These are phyloP conservation scores for Myxozyma sirexii DNA, from an alignment of 805 yeast genomes.

Conservation along the genomic window DNA sequence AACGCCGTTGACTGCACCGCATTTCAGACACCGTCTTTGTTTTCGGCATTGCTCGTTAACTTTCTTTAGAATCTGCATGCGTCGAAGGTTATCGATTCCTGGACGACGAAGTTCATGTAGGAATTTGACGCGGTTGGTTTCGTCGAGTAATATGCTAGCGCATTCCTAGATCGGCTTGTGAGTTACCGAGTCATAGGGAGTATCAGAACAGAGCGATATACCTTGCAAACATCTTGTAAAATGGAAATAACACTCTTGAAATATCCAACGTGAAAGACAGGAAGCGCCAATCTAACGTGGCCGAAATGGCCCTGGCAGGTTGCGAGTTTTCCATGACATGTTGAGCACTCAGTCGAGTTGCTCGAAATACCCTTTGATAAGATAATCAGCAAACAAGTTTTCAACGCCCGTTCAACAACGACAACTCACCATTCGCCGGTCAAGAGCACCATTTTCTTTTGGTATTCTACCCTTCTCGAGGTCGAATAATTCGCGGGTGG, in stretches of 20 bases:
- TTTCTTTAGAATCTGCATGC: conserved; percentile 85
- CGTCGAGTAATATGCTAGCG: conserved; percentile 74
- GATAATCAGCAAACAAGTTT: not conserved
- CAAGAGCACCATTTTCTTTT: conserved; percentile 83
- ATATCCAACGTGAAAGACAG: conserved; percentile 97
- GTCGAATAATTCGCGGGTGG: conserved; percentile 89
- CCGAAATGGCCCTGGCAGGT: conserved; percentile 99
- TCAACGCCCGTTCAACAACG: not conserved
- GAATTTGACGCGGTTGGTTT: conserved; percentile 67
- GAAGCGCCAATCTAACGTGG: conserved; percentile 86
- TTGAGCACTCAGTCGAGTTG: conserved; percentile 79
- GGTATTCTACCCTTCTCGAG: conserved; percentile 82
- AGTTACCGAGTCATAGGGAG: not conserved
- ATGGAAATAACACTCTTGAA: conserved; percentile 89
- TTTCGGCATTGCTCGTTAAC: conserved; percentile 92
- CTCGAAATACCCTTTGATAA: conserved; percentile 73
- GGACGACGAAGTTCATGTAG: conserved; percentile 82
- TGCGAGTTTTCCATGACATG: conserved; percentile 90
- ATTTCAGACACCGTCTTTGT: conserved; percentile 84
- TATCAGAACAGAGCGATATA: not conserved
- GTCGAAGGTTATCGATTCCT: conserved; percentile 82
- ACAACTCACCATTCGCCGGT: conserved; percentile 64
- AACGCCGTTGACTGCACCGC: conserved; percentile 92
- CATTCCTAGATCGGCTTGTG: conserved; percentile 51
- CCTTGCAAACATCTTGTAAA: conserved; percentile 85